Evolutionary conservation across 1,284 basidiomycete species (phyloP), one percentile per base, ranked within the genome.

Genomic region (Peniophora sp.): DNA sequence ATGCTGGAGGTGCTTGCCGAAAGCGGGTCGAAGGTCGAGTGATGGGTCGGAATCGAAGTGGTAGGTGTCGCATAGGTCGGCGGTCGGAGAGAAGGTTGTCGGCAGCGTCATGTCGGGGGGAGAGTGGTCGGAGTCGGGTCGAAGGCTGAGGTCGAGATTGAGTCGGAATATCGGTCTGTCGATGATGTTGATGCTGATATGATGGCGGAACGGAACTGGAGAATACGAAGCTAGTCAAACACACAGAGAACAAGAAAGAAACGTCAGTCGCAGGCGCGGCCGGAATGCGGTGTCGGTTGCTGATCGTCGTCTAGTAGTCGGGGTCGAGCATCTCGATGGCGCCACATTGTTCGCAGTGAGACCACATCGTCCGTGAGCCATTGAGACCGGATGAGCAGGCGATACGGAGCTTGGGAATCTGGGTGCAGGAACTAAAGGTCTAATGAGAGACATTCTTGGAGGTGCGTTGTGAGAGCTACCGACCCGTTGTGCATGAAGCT

Each of bases 271-370:
- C 5, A 41, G n/a, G 37, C 37, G 5, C 8, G 18, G 37, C 10
- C 34, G 10, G 34, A 36, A n/a, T 48, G 48, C 49, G 50, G 53
- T 39, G 48, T 47, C 48, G 52, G 32, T 48, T 39, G 27, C 37
- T 45, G 24, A 35, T 41, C 48, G 27, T 32, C 23, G 34, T 23
- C 53, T 48, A 58, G 47, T 68, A 84, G 65, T 86, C 83, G 65
- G 74, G 75, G 64, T 88, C 83, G 67, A 91, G 84, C 82, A 89
- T 89, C 59, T 86, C 86, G 65, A 91, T 88, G 52, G 88, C 83
- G 66, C 88, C 88, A 63, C 88, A 91, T 71, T 88, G 76, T 73
- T 89, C 85, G 66, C 88, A 91, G 64, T 85, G 83, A 58, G 82
- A 85, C 87, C 87, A 91, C 83, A 91, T 90, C 24, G 86, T 83